Conservation (phyloP, 202 grass and related monocot species). For the Zoysia matrella region DNA sequence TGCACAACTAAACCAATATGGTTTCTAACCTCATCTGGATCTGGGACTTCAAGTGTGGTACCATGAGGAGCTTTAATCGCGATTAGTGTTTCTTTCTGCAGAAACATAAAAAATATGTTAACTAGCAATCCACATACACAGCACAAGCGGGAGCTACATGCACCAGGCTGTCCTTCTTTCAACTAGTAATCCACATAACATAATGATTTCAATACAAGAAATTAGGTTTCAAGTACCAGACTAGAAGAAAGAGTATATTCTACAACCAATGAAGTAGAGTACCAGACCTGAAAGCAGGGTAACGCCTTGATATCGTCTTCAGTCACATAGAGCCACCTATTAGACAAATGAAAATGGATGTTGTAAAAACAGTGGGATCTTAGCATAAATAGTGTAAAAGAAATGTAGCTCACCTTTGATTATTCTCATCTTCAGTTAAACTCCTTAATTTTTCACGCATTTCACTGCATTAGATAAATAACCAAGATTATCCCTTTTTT, state of each 20-base stretch:
- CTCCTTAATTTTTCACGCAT: constrained; percentile 83
- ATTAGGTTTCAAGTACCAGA: neutral
- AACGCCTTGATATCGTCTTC: constrained; percentile 98
- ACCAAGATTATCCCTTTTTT: constrained; percentile 36
- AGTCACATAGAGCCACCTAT: constrained; percentile 98
- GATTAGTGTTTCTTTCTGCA: constrained; percentile 95
- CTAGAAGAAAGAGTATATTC: constrained; percentile 15
- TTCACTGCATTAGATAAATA: constrained; percentile 61
- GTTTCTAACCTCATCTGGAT: constrained; percentile 90
- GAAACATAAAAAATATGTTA: constrained; percentile 32
- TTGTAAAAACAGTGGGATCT: constrained; percentile 31
- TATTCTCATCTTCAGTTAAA: constrained; percentile 90
- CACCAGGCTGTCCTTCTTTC: no score
- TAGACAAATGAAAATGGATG: constrained; percentile 29
- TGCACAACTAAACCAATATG: constrained; percentile 9
- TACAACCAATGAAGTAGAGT: constrained; percentile 37
- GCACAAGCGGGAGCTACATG: no score
- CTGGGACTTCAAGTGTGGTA: constrained; percentile 94
- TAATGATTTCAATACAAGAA: constrained; percentile 14
- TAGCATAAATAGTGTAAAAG: constrained; percentile 13
- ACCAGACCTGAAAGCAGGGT: constrained; percentile 87
- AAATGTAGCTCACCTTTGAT: constrained; percentile 71
- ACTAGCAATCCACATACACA: no score
- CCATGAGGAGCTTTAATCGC: constrained; percentile 99
- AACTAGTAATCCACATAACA: neutral